Conservation (phyloP, 495 filamentous ascomycete genomes). For the Elasticomyces elasticus region DNA sequence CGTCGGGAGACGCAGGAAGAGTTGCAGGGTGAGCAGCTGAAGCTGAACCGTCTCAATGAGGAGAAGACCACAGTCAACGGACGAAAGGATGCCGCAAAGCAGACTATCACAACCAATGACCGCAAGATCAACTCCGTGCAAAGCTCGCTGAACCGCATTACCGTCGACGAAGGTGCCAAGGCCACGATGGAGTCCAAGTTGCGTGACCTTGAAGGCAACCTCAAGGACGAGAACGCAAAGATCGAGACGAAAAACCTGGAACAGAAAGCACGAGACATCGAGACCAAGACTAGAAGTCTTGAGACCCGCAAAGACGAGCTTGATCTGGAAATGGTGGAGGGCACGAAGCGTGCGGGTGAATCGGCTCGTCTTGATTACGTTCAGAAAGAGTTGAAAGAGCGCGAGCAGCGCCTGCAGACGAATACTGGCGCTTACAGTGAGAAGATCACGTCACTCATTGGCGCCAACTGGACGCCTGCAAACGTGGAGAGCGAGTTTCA, state of each 20-base stretch:
- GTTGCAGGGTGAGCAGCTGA: slow-evolving; percentile 52
- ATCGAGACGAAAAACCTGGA: slow-evolving; percentile 57
- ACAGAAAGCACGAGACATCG: slow-evolving; percentile 48
- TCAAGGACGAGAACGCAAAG: slow-evolving; percentile 52
- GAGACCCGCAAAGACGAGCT: slow-evolving; percentile 60
- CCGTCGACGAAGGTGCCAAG: slow-evolving; percentile 73
- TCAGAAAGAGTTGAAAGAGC: slow-evolving; percentile 63
- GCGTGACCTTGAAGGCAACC: slow-evolving; percentile 53
- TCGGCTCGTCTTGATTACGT: slow-evolving; percentile 69
- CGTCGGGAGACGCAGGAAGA: slow-evolving; percentile 62
- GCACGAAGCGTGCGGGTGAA: slow-evolving; percentile 65
- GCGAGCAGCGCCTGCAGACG: slow-evolving; percentile 60
- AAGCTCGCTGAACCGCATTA: slow-evolving; percentile 54
- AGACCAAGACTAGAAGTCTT: slow-evolving; percentile 51
- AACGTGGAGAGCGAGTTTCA: slow-evolving; percentile 67
- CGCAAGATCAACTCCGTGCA: slow-evolving; percentile 53
- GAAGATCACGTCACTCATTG: slow-evolving; percentile 53
- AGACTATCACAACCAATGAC: slow-evolving; percentile 61
- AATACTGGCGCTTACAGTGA: slow-evolving; percentile 64
- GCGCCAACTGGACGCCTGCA: slow-evolving; percentile 54
- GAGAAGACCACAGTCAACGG: slow-evolving; percentile 57
- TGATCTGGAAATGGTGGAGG: slow-evolving; percentile 66
- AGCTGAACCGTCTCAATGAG: slow-evolving; percentile 58
- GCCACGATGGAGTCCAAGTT: slow-evolving; percentile 62
- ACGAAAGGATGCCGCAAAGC: slow-evolving; percentile 56